Evolutionary conservation across 2,329 filamentous ascomycete species (phyloP).

Genomic region (Cryphonectria radicalis): DNA sequence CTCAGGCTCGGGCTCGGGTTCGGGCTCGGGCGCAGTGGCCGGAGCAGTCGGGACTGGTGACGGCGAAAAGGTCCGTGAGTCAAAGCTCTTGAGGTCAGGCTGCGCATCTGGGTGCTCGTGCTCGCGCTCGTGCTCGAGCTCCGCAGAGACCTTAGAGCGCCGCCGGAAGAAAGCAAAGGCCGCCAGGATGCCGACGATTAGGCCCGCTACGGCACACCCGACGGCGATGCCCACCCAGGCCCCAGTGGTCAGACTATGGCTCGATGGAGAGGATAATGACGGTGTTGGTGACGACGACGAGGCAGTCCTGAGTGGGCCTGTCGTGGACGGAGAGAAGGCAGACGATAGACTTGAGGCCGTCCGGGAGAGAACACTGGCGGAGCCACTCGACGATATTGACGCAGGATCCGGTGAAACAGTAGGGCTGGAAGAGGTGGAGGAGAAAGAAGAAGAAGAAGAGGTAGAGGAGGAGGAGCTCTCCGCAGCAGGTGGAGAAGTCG

Average conservation of each 20-base stretch:
- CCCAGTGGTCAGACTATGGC: conserved; percentile 28
- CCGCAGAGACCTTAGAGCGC: conserved; percentile 20
- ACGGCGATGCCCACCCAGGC: conserved; percentile 38
- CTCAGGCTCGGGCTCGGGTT: background rate
- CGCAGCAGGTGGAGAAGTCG: conserved; percentile 7
- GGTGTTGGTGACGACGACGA: background rate
- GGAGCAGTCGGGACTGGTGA: conserved; percentile 17
- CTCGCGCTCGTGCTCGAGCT: background rate
- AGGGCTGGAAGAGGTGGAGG: background rate
- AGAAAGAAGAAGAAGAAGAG: background rate
- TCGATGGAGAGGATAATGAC: background rate
- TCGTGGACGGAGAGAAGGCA: background rate
- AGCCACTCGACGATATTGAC: conserved; percentile 8
- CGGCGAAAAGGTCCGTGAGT: conserved; percentile 19
- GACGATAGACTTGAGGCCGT: background rate
- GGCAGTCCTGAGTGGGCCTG: background rate
- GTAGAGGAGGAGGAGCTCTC: background rate
- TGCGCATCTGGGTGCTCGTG: background rate
- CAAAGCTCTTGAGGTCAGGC: conserved; percentile 2
- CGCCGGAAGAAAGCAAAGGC: conserved; percentile 37
- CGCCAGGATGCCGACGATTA: conserved; percentile 35
- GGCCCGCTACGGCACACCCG: conserved; percentile 37
- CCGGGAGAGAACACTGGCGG: background rate
- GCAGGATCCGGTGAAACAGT: background rate
- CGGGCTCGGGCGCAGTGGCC: background rate